Evolutionary conservation across 345 rosid species (phyloP), one percentile per base, ranked within the genome.

Genomic region (Kernera saxatilis): DNA sequence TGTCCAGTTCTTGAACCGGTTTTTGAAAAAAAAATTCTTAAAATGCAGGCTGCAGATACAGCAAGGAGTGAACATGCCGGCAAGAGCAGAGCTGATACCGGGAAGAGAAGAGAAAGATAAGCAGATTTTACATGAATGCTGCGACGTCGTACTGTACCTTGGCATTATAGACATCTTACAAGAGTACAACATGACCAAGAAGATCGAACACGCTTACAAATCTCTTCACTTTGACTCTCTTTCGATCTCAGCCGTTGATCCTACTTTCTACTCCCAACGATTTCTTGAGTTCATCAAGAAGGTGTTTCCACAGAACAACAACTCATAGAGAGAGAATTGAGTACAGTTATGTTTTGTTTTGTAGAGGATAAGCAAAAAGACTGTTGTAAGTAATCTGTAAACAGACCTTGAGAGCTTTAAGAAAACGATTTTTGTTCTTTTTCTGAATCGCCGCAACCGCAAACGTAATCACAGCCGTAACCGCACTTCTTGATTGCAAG

Each of bases 41-140:
- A 19, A 67, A 45, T 46, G 75, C 82, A 91, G 99, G 79, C 76
- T 94, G 27, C 99, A 94, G 72, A 91, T 94, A 81, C 97, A 86
- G 78, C 95, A 91, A 5, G 97, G 96, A 32, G 99, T 94, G 49
- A 94, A 94, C 83, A 86, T 94, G 99, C 97, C 99, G 6, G 86
- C 97, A 3, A 83, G 97, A 82, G 97, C 99, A 35, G 96, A 91
- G 78, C 84, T 78, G 51, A 86, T 80, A 61, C 87, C 93, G 0
- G 96, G 96, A 68, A 84, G 78, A 73, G 88, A 89, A 67, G 98
- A 85, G 75, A 85, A 87, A 64, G 93, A 84, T 58, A 81, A 86
- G 60, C 81, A 83, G 68, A 82, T 79, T 44, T 78, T 88, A 67
- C 89, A 85, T 44, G 87, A 85, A 62, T 82, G 73, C 14, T 88